Evolutionary conservation across 257 asterid species (phyloP), one percentile per base, ranked within the genome.

Genomic region (Lavandula angustifolia): DNA sequence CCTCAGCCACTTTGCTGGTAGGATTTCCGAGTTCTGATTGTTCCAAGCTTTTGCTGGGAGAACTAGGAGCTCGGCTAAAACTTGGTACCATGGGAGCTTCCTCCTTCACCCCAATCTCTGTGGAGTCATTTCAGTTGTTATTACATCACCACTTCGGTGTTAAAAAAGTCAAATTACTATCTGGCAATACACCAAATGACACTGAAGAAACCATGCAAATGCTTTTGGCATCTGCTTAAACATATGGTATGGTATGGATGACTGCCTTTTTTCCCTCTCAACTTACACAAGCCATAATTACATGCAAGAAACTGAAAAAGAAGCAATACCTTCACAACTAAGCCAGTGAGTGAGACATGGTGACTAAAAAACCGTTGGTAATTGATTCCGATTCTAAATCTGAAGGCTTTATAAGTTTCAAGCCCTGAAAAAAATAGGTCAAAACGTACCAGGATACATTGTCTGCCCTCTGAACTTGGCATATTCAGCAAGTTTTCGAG

Each of bases 401-500:
- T n/a, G n/a, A n/a, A n/a, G n/a, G n/a, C n/a, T n/a, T n/a, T n/a
- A n/a, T n/a, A n/a, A n/a, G n/a, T n/a, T n/a, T n/a, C n/a, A n/a
- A n/a, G n/a, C n/a, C n/a, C n/a, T n/a, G n/a, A n/a, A n/a, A n/a
- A n/a, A n/a, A n/a, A n/a, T 64, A 70, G 31, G 50, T 18, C 6
- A 32, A 52, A 51, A 62, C 60, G 4, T 70, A 89, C 96, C 96
- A 35, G 82, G 53, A 75, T 50, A 11, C 50, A 71, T 68, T 16
- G 79, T 67, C 67, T 82, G 78, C 54, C 95, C 88, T 67, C 85
- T 74, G 61, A 82, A 73, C 54, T 84, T 86, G 68, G 99, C 85
- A 78, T 81, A 87, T 10, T 87, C 95, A 55, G 95, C 84, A 50
- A 94, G 84, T 75, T 81, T 94, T 73, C 90, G 76, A 52, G 95